Base-by-base conservation (phyloP, 2,329 filamentous ascomycete species). In the Fusarium paranaense region DNA sequence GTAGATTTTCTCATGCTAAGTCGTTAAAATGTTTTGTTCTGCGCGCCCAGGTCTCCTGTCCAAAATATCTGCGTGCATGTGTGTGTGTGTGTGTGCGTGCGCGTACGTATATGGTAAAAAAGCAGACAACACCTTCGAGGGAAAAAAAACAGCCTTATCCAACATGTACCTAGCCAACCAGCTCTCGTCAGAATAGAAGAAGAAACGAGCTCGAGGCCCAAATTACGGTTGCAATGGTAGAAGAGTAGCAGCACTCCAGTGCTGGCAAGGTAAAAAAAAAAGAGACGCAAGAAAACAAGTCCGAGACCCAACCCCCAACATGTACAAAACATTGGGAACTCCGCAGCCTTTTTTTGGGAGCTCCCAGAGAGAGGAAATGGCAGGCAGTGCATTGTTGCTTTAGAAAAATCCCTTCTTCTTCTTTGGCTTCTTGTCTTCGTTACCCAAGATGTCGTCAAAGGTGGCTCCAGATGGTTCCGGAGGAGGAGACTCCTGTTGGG, bases 361-460 rank as follows among this genome's bases (percentile, higher is more conserved):
- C 58, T 63, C 60, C 30, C 42, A 56, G 47, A 59, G 27, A 72
- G 57, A 66, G 40, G 62, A 42, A 62, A 45, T 20, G 60, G 18
- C 25, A 38, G 58, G 20, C 22, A 38, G 33, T 27, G 32, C 40
- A 20, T 33, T 8, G 50, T 52, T 37, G 20, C n/a, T 45, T 60
- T 75, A 85, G 71, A 84, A 85, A 72, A 84, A 85, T 57, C 83
- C 80, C 58, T 80, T 80, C 80, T 80, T 80, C 80, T 84, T 85
- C 81, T 85, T 84, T 37, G 77, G 64, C 70, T 81, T 82, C 71
- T 81, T 81, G 10, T 76, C 74, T 47, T 82, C 73, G 13, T 73
- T 75, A n/a, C 69, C 82, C 27, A 88, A 78, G 38, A 88, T 88
- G 58, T 88, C 86, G 70, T 88, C 86, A 76, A 88, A 88, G 0